Evolutionary conservation across 352 stramenopile species (phyloP).

Genomic region (Globisporangium carolinianum): DNA sequence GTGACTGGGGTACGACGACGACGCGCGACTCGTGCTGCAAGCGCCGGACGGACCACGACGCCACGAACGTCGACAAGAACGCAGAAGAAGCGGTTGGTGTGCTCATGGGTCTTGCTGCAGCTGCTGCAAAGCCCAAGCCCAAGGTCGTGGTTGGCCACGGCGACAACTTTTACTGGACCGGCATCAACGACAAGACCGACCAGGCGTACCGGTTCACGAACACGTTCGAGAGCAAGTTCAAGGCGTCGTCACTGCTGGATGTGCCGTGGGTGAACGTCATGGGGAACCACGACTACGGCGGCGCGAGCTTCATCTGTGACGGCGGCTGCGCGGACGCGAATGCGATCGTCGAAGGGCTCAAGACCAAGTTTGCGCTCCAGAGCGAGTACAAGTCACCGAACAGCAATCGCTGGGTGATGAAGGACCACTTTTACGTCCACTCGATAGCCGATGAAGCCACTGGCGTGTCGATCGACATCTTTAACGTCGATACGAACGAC

Average conservation of each 20-base stretch:
- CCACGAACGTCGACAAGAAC: conserved; percentile 51
- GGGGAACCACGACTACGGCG: conserved; percentile 70
- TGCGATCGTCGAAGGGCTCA: conserved; percentile 10
- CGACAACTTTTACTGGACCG: conserved; percentile 69
- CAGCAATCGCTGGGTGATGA: conserved; percentile 74
- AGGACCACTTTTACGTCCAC: conserved; percentile 80
- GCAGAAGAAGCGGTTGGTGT: conserved; percentile 57
- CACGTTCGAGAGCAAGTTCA: conserved; percentile 57
- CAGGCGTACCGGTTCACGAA: conserved; percentile 40
- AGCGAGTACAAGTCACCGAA: conserved; percentile 74
- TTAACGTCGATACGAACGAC: conserved; percentile 83
- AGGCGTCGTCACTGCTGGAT: conserved; percentile 31
- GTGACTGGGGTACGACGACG: conserved; percentile 67
- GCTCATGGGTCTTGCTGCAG: conserved; percentile 54
- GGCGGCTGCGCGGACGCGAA: conserved; percentile 13
- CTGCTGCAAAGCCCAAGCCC: conserved; percentile 24
- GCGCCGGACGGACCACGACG: conserved; percentile 38
- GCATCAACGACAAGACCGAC: conserved; percentile 34
- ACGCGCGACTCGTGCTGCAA: conserved; percentile 65
- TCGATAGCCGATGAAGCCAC: conserved; percentile 44
- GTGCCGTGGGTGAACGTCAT: conserved; percentile 61
- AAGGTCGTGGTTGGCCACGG: conserved; percentile 60
- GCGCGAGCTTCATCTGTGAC: conserved; percentile 48
- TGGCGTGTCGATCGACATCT: conserved; percentile 77
- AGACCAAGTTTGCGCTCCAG: conserved; percentile 23